Conservation (phyloP, 768 basidiomycete species). For the Cystoderma amianthinum region DNA sequence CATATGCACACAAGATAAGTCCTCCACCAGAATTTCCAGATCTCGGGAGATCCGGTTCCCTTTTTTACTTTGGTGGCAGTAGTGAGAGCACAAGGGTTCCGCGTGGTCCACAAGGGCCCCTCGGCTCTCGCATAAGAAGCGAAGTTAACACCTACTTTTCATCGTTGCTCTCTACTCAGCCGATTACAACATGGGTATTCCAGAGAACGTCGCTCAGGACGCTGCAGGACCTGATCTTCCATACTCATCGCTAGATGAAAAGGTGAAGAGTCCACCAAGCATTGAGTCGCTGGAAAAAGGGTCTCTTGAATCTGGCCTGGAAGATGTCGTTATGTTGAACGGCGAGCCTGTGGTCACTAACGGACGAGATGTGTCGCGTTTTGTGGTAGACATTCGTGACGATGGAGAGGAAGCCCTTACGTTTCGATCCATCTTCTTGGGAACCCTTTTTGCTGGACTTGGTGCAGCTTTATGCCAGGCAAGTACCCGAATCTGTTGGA, state of each 20-base stretch:
- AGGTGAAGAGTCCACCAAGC: constrained; percentile 11
- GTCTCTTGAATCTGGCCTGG: constrained; percentile 6
- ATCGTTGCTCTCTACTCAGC: background rate
- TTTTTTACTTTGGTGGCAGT: background rate
- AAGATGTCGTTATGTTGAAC: constrained; percentile 21
- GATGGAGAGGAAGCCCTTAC: constrained; percentile 51
- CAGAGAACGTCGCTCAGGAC: background rate
- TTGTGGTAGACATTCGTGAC: constrained; percentile 50
- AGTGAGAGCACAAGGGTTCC: background rate
- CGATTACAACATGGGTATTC: too few relatives aligned
- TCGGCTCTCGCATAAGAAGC: background rate
- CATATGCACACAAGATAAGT: background rate
- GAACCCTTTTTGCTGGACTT: constrained; percentile 48
- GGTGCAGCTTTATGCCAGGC: constrained; percentile 56
- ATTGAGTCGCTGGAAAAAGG: constrained; percentile 14
- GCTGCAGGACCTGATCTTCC: background rate
- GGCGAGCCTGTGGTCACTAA: constrained; percentile 35
- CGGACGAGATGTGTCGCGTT: constrained; percentile 46
- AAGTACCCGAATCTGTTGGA: too few relatives aligned
- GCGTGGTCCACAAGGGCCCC: background rate
- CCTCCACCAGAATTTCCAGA: background rate
- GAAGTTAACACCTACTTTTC: background rate
- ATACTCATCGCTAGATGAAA: constrained; percentile 3
- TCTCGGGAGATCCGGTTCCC: too few relatives aligned
- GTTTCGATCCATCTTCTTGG: constrained; percentile 48